These are phyloP conservation scores for Cryptococcus sp. DNA, from an alignment of 1,284 basidiomycete species.

Conservation along the genomic window DNA sequence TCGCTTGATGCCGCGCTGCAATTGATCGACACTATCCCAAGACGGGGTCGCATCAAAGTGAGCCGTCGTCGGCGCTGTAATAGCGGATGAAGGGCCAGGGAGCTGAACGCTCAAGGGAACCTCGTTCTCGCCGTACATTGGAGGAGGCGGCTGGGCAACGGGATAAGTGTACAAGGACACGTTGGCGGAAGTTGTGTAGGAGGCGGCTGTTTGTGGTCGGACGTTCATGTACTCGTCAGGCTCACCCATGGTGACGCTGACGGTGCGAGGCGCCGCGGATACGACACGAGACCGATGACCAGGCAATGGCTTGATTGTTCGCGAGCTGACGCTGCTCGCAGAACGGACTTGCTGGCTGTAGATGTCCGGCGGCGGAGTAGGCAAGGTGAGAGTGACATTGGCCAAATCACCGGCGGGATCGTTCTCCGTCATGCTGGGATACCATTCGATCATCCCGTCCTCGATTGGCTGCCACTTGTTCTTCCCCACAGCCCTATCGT, in stretches of 20 bases:
- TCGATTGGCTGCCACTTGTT: slow-evolving; percentile 50
- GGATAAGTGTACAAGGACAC: slow-evolving; percentile 4
- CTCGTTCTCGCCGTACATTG: slow-evolving; percentile 43
- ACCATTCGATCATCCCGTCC: slow-evolving; percentile 45
- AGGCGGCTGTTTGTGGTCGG: neutral
- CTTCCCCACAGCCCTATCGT: slow-evolving; percentile 41
- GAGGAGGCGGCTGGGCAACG: slow-evolving; percentile 14
- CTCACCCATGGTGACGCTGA: slow-evolving; percentile 28
- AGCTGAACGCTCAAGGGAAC: slow-evolving; percentile 38
- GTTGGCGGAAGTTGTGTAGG: neutral
- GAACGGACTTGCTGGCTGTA: slow-evolving; percentile 19
- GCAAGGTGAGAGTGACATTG: slow-evolving; percentile 39
- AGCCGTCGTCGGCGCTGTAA: neutral
- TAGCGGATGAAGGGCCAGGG: slow-evolving; percentile 14
- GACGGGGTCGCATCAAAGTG: neutral
- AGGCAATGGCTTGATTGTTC: slow-evolving; percentile 30
- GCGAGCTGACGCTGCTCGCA: slow-evolving; percentile 9
- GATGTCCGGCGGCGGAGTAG: slow-evolving; percentile 33
- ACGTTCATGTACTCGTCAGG: slow-evolving; percentile 13
- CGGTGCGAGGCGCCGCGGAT: slow-evolving; percentile 21
- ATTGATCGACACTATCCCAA: neutral
- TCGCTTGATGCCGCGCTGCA: slow-evolving; percentile 11
- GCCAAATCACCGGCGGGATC: slow-evolving; percentile 48
- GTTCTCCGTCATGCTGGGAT: slow-evolving; percentile 24
- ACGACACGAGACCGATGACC: slow-evolving; percentile 14